Conservation (phyloP, 495 filamentous ascomycete genomes). For the Friedmanniomyces simplex region DNA sequence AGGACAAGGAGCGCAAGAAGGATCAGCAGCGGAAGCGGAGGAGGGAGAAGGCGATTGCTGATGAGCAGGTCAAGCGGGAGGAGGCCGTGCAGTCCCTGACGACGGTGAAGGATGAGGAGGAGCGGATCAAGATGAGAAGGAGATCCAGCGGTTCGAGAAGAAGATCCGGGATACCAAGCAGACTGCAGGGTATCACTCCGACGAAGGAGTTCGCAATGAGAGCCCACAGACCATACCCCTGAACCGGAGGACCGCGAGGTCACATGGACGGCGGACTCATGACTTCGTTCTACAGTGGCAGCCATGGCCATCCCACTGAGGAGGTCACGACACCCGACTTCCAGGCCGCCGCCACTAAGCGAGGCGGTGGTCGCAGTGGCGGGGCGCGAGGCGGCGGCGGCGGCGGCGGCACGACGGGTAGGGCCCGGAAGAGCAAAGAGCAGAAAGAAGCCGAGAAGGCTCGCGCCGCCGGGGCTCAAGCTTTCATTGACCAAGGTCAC, state of each 20-base stretch:
- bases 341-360: neutral
- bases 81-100: slow-evolving; percentile 68
- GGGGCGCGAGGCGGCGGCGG: slow-evolving; percentile 41
- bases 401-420: slow-evolving; percentile 47
- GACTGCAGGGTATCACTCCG: slow-evolving; percentile 72
- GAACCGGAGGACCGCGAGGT: slow-evolving; percentile 16
- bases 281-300: slow-evolving; percentile 60
- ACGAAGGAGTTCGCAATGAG: slow-evolving; percentile 64
- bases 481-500: slow-evolving; percentile 72
- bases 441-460: slow-evolving; percentile 96
- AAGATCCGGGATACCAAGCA: slow-evolving; percentile 76
- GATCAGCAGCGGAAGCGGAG: slow-evolving; percentile 97
- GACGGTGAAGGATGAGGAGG: slow-evolving; percentile 63
- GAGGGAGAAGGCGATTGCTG: slow-evolving; percentile 87
- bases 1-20: slow-evolving; percentile 98
- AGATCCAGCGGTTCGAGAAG: slow-evolving; percentile 75
- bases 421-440: slow-evolving; percentile 80
- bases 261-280: slow-evolving; percentile 83
- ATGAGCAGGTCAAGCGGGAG: slow-evolving; percentile 73
- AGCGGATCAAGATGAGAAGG: slow-evolving; percentile 66
- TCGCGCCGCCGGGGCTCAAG: slow-evolving; percentile 76
- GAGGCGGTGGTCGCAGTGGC: slow-evolving; percentile 45
- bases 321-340: slow-evolving; percentile 19
- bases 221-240: slow-evolving; percentile 53
- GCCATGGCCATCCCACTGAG: slow-evolving; percentile 37